Evolutionary conservation across 768 basidiomycete genomes (phyloP).

Genomic region (Leccinum longicurvipes): DNA sequence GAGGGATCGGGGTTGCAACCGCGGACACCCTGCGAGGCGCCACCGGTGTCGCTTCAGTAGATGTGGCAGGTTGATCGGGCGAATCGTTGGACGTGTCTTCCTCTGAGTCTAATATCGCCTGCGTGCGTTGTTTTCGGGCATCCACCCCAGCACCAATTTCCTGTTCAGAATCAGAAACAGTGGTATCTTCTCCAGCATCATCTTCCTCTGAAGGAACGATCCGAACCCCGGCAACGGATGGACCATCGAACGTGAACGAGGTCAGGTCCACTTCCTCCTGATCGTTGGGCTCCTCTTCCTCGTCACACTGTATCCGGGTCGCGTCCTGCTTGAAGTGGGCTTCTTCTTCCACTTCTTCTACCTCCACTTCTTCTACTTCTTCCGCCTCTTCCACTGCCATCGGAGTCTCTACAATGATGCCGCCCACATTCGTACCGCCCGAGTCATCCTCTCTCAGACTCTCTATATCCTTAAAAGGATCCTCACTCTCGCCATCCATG

Average conservation of each 20-base stretch:
- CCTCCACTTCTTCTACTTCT: slow-evolving; percentile 24
- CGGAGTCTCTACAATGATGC: neutral
- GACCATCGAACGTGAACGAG: slow-evolving; percentile 70
- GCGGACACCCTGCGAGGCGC: slow-evolving; percentile 10
- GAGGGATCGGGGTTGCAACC: slow-evolving; percentile 29
- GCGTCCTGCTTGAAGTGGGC: neutral
- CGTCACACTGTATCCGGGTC: slow-evolving; percentile 11
- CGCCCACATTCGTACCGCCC: slow-evolving; percentile 20
- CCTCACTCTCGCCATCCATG: slow-evolving; percentile 61
- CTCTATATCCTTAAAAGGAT: slow-evolving; percentile 91
- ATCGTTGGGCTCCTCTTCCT: slow-evolving; percentile 46
- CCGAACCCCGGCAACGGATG: slow-evolving; percentile 49
- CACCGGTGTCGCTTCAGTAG: slow-evolving; percentile 21
- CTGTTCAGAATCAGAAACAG: slow-evolving; percentile 35
- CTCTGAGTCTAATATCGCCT: slow-evolving; percentile 30
- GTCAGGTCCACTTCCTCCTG: slow-evolving; percentile 65
- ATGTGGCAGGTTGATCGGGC: neutral
- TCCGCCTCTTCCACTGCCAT: slow-evolving; percentile 14
- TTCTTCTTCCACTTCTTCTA: slow-evolving; percentile 47
- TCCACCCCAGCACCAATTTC: slow-evolving; percentile 15
- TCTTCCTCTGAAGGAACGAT: slow-evolving; percentile 42
- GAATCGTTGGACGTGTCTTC: slow-evolving; percentile 34
- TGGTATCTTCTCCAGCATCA: slow-evolving; percentile 38
- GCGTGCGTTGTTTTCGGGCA: slow-evolving; percentile 7
- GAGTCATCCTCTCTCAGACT: slow-evolving; percentile 68